A percentile compares a stretch with the other conserved stretches of the same genome.
Conservation (phyloP, 2,329 filamentous ascomycete species). For the Dactylellina parvicollis region DNA sequence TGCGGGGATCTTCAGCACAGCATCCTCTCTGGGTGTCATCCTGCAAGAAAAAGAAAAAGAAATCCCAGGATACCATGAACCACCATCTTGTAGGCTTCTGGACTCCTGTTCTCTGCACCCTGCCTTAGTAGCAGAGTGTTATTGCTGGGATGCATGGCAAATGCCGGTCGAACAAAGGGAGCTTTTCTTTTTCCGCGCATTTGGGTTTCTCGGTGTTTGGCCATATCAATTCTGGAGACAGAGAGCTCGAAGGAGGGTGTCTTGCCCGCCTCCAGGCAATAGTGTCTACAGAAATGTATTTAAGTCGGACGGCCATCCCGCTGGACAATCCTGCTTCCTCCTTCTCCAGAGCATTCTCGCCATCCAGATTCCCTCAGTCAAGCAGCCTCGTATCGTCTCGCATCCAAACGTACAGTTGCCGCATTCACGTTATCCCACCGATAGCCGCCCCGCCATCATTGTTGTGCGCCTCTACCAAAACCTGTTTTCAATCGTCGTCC, state of each 20-base stretch:
- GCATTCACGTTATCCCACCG: background rate
- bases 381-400: background rate
- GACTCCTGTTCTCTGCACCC: too few relatives aligned
- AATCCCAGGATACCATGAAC: too few relatives aligned
- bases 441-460: background rate
- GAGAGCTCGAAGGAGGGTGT: background rate
- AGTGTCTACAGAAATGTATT: constrained; percentile 26
- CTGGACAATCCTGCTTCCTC: background rate
- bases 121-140: too few relatives aligned
- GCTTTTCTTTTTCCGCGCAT: constrained; percentile 41
- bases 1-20: too few relatives aligned
- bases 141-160: constrained; percentile 26
- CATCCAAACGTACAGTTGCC: background rate
- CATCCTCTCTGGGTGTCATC: too few relatives aligned
- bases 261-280: background rate
- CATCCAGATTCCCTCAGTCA: background rate
- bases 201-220: constrained; percentile 36
- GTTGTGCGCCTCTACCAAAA: background rate
- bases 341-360: background rate
- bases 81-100: too few relatives aligned
- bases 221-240: constrained; percentile 4
- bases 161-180: constrained; percentile 13
- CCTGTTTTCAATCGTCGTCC: constrained; percentile 3
- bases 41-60: too few relatives aligned
- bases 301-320: constrained; percentile 4